Percentiles rank a stretch among this genome's conserved stretches.
phyloP scores from a whole-genome alignment of 768 basidiomycete genomes.

The Podaxis mareebaensis region DNA sequence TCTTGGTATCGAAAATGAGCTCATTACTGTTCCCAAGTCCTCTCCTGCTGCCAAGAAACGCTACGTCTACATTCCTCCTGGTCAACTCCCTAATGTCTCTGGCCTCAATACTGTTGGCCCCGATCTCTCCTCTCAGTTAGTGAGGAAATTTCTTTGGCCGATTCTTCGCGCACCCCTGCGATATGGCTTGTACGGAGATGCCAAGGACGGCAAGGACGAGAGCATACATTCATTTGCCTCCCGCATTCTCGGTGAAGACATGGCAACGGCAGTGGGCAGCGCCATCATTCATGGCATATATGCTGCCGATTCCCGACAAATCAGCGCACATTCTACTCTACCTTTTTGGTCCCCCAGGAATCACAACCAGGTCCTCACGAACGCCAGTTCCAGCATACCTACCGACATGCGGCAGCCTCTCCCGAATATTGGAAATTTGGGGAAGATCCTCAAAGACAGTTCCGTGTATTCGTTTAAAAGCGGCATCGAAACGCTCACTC shows the following conservation, averaged over 20 bases:
- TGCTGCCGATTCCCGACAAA: conserved; percentile 73
- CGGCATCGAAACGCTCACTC: conserved; percentile 70
- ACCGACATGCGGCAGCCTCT: conserved; percentile 1
- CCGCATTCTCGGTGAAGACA: conserved; percentile 67
- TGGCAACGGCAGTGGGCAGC: conserved; percentile 76
- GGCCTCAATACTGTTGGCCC: conserved; percentile 52
- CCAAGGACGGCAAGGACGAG: conserved; percentile 58
- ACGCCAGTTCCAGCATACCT: neutral
- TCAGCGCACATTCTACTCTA: conserved; percentile 71
- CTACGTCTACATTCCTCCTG: conserved; percentile 59
- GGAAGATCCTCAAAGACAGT: conserved; percentile 49
- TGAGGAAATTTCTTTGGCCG: conserved; percentile 19
- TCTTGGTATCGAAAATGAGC: conserved; percentile 54
- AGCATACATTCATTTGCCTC: conserved; percentile 77
- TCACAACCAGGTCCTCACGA: conserved; percentile 32
- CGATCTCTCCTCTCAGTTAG: conserved; percentile 40
- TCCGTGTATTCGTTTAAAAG: conserved; percentile 82
- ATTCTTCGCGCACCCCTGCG: conserved; percentile 60
- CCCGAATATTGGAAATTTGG: conserved; percentile 43
- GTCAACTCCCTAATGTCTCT: conserved; percentile 26
- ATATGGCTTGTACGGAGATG: conserved; percentile 47
- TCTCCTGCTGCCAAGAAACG: conserved; percentile 78
- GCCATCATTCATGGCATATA: conserved; percentile 93
- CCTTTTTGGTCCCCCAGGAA: conserved; percentile 9
- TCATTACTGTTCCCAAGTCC: conserved; percentile 67